phyloP scores from a whole-genome alignment of 495 filamentous ascomycete genomes.

The Elasticomyces elasticus region DNA sequence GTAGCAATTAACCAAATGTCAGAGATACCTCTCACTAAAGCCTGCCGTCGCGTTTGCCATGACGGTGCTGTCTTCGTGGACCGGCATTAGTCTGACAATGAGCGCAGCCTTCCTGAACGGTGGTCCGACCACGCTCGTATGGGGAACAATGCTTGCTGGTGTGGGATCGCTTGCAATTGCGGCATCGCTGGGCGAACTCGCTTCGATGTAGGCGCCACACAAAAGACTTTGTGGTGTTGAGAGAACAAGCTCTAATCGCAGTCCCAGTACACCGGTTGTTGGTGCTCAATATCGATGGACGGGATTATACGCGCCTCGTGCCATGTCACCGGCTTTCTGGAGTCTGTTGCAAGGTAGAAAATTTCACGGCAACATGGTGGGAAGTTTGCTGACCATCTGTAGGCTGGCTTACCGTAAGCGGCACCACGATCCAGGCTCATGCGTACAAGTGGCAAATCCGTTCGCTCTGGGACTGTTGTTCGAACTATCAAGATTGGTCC shows the following conservation, averaged over 20 bases:
- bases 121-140: conserved; percentile 30
- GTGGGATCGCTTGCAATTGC: conserved; percentile 25
- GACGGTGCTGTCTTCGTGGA: conserved; percentile 26
- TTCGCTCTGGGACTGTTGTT: no score
- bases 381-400: no score
- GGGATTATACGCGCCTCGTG: conserved; percentile 15
- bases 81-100: conserved; percentile 23
- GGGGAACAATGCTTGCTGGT: conserved; percentile 24
- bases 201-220: conserved; percentile 31
- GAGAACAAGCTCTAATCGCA: no score
- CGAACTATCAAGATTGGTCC: no score
- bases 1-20: no score
- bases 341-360: conserved; percentile 21
- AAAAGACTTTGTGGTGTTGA: no score
- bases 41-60: conserved; percentile 21
- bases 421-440: no score
- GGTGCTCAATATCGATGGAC: conserved; percentile 21
- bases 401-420: no score
- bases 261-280: no score
- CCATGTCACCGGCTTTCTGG: conserved; percentile 17
- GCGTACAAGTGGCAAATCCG: no score
- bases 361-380: no score
- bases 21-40: neutral
- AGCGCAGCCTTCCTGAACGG: conserved; percentile 25
- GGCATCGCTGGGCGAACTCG: conserved; percentile 31